phyloP scores from a whole-genome alignment of 2,329 filamentous ascomycete species.

The Ascochyta koolunga region DNA sequence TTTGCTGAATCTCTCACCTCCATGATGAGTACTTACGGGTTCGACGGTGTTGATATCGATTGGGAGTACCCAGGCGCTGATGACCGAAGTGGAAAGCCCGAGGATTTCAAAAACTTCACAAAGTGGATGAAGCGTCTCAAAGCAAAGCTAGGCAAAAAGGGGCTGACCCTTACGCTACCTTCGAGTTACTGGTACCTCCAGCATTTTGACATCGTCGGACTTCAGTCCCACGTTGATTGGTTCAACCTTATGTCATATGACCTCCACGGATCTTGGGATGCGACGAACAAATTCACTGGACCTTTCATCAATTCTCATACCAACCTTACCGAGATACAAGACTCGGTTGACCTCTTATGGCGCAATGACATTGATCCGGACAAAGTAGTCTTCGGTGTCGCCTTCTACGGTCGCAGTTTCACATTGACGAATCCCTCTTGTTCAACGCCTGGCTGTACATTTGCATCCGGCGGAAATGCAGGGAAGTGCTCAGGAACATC shows the following conservation, averaged over 20 bases:
- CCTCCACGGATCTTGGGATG: slow-evolving; percentile 44
- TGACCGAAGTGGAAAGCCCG: not conserved
- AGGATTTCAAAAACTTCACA: not conserved
- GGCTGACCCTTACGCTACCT: no score
- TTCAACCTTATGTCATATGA: slow-evolving; percentile 57
- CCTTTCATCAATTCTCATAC: slow-evolving; percentile 4
- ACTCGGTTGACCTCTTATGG: slow-evolving; percentile 43
- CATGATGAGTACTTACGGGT: slow-evolving; percentile 50
- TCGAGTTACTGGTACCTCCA: slow-evolving; percentile 22
- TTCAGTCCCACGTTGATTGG: slow-evolving; percentile 39
- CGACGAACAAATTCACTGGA: not conserved
- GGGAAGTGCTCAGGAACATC: not conserved
- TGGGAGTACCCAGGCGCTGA: slow-evolving; percentile 18
- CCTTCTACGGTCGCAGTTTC: slow-evolving; percentile 51
- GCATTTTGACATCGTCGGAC: slow-evolving; percentile 27
- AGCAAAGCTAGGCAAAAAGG: slow-evolving; percentile 57
- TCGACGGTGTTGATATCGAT: slow-evolving; percentile 54
- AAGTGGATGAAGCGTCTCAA: slow-evolving; percentile 25
- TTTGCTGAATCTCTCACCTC: slow-evolving; percentile 46
- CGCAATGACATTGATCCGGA: slow-evolving; percentile 23
- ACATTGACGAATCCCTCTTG: slow-evolving; percentile 24
- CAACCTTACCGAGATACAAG: slow-evolving; percentile 56
- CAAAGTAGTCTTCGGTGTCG: slow-evolving; percentile 52
- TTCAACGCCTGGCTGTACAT: slow-evolving; percentile 3
- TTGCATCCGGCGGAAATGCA: slow-evolving; percentile 1